phyloP scores from a whole-genome alignment of 768 basidiomycete genomes.

The Russula earlei region DNA sequence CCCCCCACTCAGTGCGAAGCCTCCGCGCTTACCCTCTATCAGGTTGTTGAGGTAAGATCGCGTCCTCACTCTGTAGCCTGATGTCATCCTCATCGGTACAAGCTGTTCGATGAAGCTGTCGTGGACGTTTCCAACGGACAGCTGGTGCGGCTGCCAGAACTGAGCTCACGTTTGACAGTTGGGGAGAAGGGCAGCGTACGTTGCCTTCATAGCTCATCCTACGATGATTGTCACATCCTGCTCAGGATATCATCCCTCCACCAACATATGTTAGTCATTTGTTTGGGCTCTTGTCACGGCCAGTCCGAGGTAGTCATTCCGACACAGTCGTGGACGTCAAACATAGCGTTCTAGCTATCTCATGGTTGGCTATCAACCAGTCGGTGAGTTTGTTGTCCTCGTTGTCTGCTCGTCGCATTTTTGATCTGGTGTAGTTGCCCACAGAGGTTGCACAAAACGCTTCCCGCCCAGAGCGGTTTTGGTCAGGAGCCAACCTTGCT shows the following conservation, averaged over 20 bases:
- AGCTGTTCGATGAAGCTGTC: slow-evolving; percentile 81
- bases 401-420: background rate
- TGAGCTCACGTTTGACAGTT: slow-evolving; percentile 64
- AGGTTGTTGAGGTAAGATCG: slow-evolving; percentile 70
- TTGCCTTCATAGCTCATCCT: slow-evolving; percentile 7
- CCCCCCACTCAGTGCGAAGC: slow-evolving; percentile 9
- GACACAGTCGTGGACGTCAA: slow-evolving; percentile 66
- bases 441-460: slow-evolving; percentile 43
- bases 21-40: slow-evolving; percentile 13
- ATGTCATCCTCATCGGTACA: slow-evolving; percentile 15
- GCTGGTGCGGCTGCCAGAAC: slow-evolving; percentile 66
- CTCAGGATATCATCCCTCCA: slow-evolving; percentile 59
- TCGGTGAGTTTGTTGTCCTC: slow-evolving; percentile 37
- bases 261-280: slow-evolving; percentile 37
- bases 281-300: slow-evolving; percentile 38
- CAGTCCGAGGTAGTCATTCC: slow-evolving; percentile 32
- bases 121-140: slow-evolving; percentile 56
- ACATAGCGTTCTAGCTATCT: slow-evolving; percentile 70
- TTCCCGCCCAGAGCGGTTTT: slow-evolving; percentile 64
- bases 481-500: slow-evolving; percentile 54
- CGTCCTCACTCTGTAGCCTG: background rate
- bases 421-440: slow-evolving; percentile 43
- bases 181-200: slow-evolving; percentile 70
- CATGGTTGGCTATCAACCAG: slow-evolving; percentile 87
- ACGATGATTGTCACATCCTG: slow-evolving; percentile 4